Evolutionary conservation across 768 basidiomycete genomes (phyloP).

Genomic region (Leccinellum luteum): DNA sequence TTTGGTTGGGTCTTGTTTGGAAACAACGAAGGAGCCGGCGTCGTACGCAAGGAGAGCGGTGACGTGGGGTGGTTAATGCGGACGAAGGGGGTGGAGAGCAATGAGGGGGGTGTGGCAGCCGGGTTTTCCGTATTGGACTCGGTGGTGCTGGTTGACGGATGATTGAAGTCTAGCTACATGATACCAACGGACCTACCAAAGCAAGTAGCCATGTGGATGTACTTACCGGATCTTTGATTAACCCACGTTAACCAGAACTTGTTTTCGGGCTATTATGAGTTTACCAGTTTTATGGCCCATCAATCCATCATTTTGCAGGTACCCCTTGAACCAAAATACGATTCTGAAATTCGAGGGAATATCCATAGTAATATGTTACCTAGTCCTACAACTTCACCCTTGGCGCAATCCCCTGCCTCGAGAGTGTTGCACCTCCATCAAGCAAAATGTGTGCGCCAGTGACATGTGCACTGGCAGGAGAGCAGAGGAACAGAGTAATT

Average conservation of each 20-base stretch:
- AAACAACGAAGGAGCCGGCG: conserved; percentile 30
- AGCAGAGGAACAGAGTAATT: conserved; percentile 63
- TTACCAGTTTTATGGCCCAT: not conserved
- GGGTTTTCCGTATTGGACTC: conserved; percentile 80
- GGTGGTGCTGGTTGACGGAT: conserved; percentile 49
- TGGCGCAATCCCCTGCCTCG: conserved; percentile 22
- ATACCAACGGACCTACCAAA: not conserved
- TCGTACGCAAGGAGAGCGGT: conserved; percentile 48
- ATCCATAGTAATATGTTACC: not conserved
- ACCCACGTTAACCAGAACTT: too few relatives aligned
- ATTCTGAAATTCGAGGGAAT: not conserved
- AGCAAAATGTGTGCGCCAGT: conserved; percentile 71
- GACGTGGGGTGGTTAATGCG: conserved; percentile 82
- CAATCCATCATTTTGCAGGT: not conserved
- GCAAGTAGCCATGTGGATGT: not conserved
- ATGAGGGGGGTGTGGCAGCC: conserved; percentile 50
- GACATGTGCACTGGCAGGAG: conserved; percentile 69
- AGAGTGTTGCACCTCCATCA: conserved; percentile 56
- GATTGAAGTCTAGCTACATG: not conserved
- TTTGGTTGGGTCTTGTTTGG: conserved; percentile 89
- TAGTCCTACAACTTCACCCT: conserved; percentile 22
- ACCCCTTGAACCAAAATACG: not conserved
- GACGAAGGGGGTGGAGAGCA: conserved; percentile 86
- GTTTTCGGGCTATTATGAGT: too few relatives aligned
- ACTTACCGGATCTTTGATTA: not conserved